These are phyloP conservation scores for Zygosaccharomyces pseudobailii DNA, from an alignment of 1,139 yeast genomes.

Conservation along the genomic window DNA sequence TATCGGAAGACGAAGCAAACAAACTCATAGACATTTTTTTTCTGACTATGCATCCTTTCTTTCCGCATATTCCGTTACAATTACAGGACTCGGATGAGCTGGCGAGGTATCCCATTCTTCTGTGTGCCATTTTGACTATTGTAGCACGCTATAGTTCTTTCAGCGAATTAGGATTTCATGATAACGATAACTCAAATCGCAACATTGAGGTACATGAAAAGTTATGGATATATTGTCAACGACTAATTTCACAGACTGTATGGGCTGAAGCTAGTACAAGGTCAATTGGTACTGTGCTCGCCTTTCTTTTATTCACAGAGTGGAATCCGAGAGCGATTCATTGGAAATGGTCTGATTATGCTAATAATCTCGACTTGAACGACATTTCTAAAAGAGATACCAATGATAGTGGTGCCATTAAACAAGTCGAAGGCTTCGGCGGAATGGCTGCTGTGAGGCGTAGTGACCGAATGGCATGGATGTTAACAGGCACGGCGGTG, in stretches of 20 bases:
- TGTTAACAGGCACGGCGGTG: constrained; percentile 83
- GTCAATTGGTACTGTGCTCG: constrained; percentile 79
- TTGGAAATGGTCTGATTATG: constrained; percentile 84
- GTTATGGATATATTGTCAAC: constrained; percentile 79
- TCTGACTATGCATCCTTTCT: constrained; percentile 79
- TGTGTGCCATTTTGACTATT: constrained; percentile 76
- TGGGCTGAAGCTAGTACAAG: constrained; percentile 95
- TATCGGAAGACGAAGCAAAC: constrained; percentile 65
- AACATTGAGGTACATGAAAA: constrained; percentile 68
- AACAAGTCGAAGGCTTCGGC: constrained; percentile 49
- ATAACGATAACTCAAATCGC: constrained; percentile 30
- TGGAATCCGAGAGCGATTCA: constrained; percentile 96
- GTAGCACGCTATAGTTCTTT: constrained; percentile 69
- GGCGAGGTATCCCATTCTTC: constrained; percentile 72
- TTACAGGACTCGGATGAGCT: constrained; percentile 62
- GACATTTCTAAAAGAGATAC: constrained; percentile 14
- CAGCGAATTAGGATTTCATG: constrained; percentile 36
- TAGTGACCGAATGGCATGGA: constrained; percentile 89
- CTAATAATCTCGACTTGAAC: constrained; percentile 40
- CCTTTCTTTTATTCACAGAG: constrained; percentile 82
- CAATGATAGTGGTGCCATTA: constrained; percentile 7
- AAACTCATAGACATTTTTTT: constrained; percentile 62
- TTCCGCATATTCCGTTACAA: constrained; percentile 77
- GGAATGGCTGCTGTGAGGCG: constrained; percentile 84
- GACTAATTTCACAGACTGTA: constrained; percentile 76